Evolutionary conservation across 306 rosid species (phyloP), one percentile per base, ranked within the genome.

Genomic region (Sphenostylis stenocarpa): DNA sequence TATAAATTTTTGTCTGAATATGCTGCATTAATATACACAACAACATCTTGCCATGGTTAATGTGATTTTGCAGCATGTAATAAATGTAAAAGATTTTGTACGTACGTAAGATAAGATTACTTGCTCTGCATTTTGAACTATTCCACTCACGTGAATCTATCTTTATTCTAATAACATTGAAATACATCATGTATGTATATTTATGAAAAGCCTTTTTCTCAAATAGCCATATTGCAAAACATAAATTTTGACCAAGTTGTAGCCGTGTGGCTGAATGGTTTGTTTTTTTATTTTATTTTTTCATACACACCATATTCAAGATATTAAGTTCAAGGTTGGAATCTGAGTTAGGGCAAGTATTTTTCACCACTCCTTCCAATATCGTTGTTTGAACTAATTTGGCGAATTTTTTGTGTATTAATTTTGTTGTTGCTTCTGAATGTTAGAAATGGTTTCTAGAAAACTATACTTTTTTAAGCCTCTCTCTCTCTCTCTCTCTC

Each of bases 51-150:
- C 52, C 34, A 41, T 39, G 38, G 38, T 67, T 21, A 29, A 17
- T 48, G 28, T 26, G 29, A 70, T 49, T 55, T 23, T 5, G 8
- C 67, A n/a, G n/a, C n/a, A n/a, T n/a, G n/a, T n/a, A n/a, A n/a
- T n/a, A n/a, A n/a, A n/a, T n/a, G n/a, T n/a, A n/a, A n/a, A n/a
- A n/a, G n/a, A n/a, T n/a, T n/a, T n/a, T n/a, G n/a, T n/a, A n/a
- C n/a, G n/a, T n/a, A 17, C 65, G 34, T n/a, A 20, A 17, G 36
- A 74, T 49, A 17, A 15, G 43, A 68, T 69, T 29, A 69, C 3
- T 36, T 47, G 52, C 44, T 56, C 3, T 57, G 56, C 45, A 38
- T 16, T 57, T 73, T 57, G 57, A 73, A 73, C 77, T 57, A 73
- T 57, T 57, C 68, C 44, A 56, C 43, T 26, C 77, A 57, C 77